A percentile compares a stretch with the other conserved stretches of the same genome.
These are phyloP conservation scores for Didymella pomorum DNA, from an alignment of 2,329 filamentous ascomycete species.

Conservation along the genomic window DNA sequence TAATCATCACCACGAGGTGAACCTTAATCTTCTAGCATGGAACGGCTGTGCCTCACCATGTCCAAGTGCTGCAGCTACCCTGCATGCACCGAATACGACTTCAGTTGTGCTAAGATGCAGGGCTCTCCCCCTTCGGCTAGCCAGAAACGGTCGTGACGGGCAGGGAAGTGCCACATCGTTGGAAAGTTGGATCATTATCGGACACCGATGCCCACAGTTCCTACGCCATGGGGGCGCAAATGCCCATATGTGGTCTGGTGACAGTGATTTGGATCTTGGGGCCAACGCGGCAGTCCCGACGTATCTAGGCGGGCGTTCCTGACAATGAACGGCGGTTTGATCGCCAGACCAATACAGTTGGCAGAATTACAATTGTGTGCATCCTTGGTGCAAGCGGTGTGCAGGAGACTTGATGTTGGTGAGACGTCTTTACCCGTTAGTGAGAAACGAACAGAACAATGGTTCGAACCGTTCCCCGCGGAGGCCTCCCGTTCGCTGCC, in stretches of 20 bases:
- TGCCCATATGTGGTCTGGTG: conserved; percentile 1
- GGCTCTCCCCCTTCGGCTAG: conserved; percentile 18
- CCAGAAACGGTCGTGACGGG: conserved; percentile 1
- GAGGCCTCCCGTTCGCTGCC: conserved; percentile 5
- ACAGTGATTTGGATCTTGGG: not conserved
- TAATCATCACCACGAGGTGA: conserved; percentile 11
- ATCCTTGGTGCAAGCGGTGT: not conserved
- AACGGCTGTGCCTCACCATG: conserved; percentile 17
- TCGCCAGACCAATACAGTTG: conserved; percentile 7
- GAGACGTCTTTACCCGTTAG: conserved; percentile 15
- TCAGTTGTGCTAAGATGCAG: conserved; percentile 8
- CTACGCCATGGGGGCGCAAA: not conserved
- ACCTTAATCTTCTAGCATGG: conserved; percentile 14
- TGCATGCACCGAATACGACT: conserved; percentile 4
- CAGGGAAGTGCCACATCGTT: conserved; percentile 1
- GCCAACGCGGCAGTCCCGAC: conserved; percentile 1
- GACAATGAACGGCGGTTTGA: conserved; percentile 9
- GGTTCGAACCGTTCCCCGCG: conserved; percentile 1
- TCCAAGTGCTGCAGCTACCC: conserved; percentile 10
- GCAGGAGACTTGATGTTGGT: conserved; percentile 8
- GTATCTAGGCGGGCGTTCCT: conserved; percentile 2
- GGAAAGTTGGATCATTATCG: not conserved
- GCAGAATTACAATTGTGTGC: conserved; percentile 4
- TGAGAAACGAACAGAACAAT: conserved; percentile 10
- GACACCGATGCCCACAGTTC: conserved; percentile 9